Percentiles rank a stretch among this genome's conserved stretches.
Evolutionary conservation across 106 monocot species (phyloP).

Genomic region (Phalaenopsis aphrodite): DNA sequence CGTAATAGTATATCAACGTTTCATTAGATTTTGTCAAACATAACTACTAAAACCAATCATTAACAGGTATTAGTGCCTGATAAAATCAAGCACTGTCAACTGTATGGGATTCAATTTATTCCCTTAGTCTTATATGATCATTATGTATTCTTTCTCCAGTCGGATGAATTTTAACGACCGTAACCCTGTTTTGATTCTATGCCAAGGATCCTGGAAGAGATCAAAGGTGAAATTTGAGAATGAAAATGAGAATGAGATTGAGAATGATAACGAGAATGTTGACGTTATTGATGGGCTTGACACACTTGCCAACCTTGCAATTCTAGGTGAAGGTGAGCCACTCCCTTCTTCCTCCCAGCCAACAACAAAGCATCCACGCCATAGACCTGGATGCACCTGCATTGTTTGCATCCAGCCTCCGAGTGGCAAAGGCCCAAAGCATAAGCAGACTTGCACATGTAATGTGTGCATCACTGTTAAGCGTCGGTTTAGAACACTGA

Average conservation of each 20-base stretch:
- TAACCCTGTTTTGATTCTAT: neutral
- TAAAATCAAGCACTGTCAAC: neutral
- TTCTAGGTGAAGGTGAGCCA: slow-evolving; percentile 53
- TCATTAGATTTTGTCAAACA: too few species aligned
- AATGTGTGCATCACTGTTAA: slow-evolving; percentile 72
- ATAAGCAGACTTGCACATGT: slow-evolving; percentile 67
- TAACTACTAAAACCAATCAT: too few species aligned
- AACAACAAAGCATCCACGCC: slow-evolving; percentile 81
- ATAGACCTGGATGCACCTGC: slow-evolving; percentile 77
- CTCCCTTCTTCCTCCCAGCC: slow-evolving; percentile 38
- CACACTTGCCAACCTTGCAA: slow-evolving; percentile 84
- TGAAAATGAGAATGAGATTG: too few species aligned
- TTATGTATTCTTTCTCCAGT: neutral
- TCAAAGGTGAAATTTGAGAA: slow-evolving; percentile 45
- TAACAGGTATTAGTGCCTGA: too few species aligned
- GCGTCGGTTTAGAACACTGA: slow-evolving; percentile 68
- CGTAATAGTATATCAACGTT: neutral
- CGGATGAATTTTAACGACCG: neutral
- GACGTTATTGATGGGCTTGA: slow-evolving; percentile 65
- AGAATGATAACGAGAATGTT: slow-evolving; percentile 11
- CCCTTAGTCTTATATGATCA: neutral
- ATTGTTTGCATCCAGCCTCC: slow-evolving; percentile 92
- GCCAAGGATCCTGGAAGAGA: slow-evolving; percentile 27
- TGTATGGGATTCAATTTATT: neutral
- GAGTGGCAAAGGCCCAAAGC: slow-evolving; percentile 89